Evolutionary conservation across 495 filamentous ascomycete species (phyloP).

Genomic region (Hyaloscypha finlandica): DNA sequence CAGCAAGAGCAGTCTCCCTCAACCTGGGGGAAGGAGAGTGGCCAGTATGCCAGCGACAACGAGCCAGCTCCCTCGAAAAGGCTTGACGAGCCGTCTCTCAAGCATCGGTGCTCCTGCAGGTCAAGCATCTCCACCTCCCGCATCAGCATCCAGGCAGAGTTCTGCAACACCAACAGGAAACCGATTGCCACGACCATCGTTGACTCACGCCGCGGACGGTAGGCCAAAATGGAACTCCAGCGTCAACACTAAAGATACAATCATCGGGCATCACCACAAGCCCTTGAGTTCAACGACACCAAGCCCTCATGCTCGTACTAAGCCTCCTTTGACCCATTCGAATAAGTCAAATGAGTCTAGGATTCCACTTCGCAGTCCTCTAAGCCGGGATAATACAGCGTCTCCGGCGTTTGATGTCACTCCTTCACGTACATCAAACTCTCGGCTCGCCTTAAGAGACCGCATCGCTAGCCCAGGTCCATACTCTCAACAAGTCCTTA

Average conservation of each 20-base stretch:
- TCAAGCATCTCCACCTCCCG: slow-evolving; percentile 44
- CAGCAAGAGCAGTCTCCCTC: slow-evolving; percentile 40
- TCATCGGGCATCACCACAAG: slow-evolving; percentile 71
- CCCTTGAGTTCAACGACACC: slow-evolving; percentile 59
- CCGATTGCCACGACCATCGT: slow-evolving; percentile 45
- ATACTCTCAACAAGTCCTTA: slow-evolving; percentile 33
- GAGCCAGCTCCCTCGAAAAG: slow-evolving; percentile 27
- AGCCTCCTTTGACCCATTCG: slow-evolving; percentile 18
- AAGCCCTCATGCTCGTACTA: slow-evolving; percentile 58
- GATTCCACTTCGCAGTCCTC: slow-evolving; percentile 47
- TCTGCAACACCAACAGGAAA: slow-evolving; percentile 59
- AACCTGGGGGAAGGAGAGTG: slow-evolving; percentile 36
- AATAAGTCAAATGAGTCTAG: slow-evolving; percentile 43
- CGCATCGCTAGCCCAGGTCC: slow-evolving; percentile 45
- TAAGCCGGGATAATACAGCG: slow-evolving; percentile 42
- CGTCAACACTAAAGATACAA: slow-evolving; percentile 66
- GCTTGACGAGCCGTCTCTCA: slow-evolving; percentile 34
- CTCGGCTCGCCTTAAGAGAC: slow-evolving; percentile 51
- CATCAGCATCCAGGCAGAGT: slow-evolving; percentile 49
- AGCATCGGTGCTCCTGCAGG: slow-evolving; percentile 41
- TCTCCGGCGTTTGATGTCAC: slow-evolving; percentile 42
- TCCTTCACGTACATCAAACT: slow-evolving; percentile 32
- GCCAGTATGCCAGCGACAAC: slow-evolving; percentile 14
- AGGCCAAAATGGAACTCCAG: slow-evolving; percentile 82
- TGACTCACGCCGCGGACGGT: slow-evolving; percentile 43